These are phyloP conservation scores for Cladosporium velox DNA, from an alignment of 2,329 filamentous ascomycete genomes.

Conservation along the genomic window DNA sequence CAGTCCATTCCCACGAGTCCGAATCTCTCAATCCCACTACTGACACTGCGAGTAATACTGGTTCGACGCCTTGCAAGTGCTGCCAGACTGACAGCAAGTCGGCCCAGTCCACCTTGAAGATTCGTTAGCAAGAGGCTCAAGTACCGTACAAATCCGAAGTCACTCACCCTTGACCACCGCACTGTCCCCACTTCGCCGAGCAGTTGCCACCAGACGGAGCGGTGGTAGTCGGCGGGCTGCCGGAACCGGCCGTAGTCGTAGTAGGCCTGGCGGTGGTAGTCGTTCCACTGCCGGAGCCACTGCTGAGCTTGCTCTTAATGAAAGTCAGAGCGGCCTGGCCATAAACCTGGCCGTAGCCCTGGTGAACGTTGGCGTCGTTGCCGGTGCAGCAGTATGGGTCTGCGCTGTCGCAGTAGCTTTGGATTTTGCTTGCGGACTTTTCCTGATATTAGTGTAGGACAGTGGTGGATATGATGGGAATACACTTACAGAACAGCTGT, in stretches of 20 bases:
- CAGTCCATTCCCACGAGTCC: neutral
- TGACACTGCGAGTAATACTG: slow-evolving; percentile 14
- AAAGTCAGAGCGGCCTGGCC: slow-evolving; percentile 61
- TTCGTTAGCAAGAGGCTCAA: neutral
- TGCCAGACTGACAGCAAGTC: slow-evolving; percentile 17
- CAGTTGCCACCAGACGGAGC: slow-evolving; percentile 9
- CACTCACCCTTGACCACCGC: slow-evolving; percentile 13
- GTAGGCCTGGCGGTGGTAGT: slow-evolving; percentile 8
- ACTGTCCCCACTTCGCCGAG: slow-evolving; percentile 23
- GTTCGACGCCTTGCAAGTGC: slow-evolving; percentile 22
- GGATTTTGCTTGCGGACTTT: slow-evolving; percentile 50
- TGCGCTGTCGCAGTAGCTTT: slow-evolving; percentile 65
- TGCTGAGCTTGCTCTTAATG: slow-evolving; percentile 55
- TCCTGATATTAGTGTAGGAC: neutral
- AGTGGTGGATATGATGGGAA: no score
- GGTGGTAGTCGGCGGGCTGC: neutral
- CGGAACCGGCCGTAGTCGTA: neutral
- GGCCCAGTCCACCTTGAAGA: neutral
- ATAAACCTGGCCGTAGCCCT: slow-evolving; percentile 64
- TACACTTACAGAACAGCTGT: slow-evolving; percentile 47
- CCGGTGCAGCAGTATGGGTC: slow-evolving; percentile 70
- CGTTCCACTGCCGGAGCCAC: neutral
- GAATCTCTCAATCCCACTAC: neutral
- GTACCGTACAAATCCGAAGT: neutral
- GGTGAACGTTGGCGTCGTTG: slow-evolving; percentile 60